Base-by-base conservation (phyloP, 257 asterid genomes). In the Solanum appendiculatum region DNA sequence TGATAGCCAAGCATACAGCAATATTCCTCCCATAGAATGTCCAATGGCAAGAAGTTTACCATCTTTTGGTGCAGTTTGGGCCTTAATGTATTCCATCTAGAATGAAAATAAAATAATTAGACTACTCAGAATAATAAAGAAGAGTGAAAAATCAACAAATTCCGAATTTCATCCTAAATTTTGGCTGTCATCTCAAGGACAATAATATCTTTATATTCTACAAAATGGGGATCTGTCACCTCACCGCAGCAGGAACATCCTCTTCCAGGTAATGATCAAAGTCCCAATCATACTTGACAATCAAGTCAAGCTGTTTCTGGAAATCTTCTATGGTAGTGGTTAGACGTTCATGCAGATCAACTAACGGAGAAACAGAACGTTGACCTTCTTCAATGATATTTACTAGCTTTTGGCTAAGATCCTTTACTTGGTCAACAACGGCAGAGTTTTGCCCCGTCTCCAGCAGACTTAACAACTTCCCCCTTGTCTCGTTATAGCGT, bases 181-280 rank as follows among this genome's bases (percentile, higher is more conserved):
- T 78, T 13, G 44, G 42, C 5, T 48, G 66, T 81, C 63, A 80
- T 27, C 42, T 6, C 77, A 42, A 84, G 21, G 69, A 29, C 87
- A 85, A 74, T 40, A 85, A 86, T 86, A 87, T 89, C 87, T 39
- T 31, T 89, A 63, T 83, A 72, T 83, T 78, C 82, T 86, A 87
- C 81, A 89, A 85, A 89, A 89, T 87, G 92, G 94, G 91, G 74
- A 89, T 88, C 93, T 86, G 97, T 92, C 98, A 93, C 98, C 99
- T 97, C 98, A 97, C 99, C 99, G 92, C 99, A 89, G 96, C 94
- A 89, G 99, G 99, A 88, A 95, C 93, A 81, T 97, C 99, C 91
- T 96, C 98, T 89, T 97, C 98, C 92, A 97, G 93, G 91, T 95
- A 94, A 90, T 95, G 95, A 92, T 97, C 99, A 23, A 97, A 97